Conservation (phyloP, 345 rosid genomes). For the Syzygium oleosum region DNA sequence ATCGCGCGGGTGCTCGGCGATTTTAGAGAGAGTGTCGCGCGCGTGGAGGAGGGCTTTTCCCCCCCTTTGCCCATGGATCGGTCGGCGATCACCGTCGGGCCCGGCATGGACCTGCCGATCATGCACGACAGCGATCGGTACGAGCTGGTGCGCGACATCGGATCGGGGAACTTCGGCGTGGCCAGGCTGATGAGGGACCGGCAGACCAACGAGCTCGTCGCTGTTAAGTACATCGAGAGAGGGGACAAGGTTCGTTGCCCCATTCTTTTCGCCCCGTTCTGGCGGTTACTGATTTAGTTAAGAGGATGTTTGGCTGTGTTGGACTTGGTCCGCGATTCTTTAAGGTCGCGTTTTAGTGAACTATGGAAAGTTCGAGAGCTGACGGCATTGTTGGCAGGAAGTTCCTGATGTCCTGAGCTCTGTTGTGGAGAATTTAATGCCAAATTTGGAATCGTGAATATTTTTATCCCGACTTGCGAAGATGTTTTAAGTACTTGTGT, state of each 20-base stretch:
- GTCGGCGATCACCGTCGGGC: conserved; percentile 51
- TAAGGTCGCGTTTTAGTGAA: background rate
- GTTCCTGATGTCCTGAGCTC: background rate
- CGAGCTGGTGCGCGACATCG: conserved; percentile 69
- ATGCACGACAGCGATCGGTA: conserved; percentile 78
- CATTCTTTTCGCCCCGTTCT: background rate
- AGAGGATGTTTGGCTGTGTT: background rate
- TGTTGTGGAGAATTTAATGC: background rate
- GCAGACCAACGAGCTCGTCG: conserved; percentile 63
- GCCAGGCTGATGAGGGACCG: conserved; percentile 77
- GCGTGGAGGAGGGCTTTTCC: too few relatives aligned
- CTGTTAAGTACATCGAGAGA: conserved; percentile 88
- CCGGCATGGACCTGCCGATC: conserved; percentile 86
- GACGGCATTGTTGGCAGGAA: background rate
- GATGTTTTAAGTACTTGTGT: background rate
- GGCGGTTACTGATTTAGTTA: background rate
- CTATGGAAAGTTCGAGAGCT: background rate
- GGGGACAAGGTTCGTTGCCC: conserved; percentile 49
- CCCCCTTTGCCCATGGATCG: conserved; percentile 48
- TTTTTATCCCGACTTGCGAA: background rate
- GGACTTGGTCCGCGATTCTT: background rate
- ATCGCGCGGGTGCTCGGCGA: background rate
- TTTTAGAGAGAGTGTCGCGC: background rate
- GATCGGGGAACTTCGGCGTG: conserved; percentile 74
- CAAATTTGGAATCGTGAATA: background rate